These are phyloP conservation scores for Wickerhamiella azymoides DNA, from an alignment of 805 yeast genomes.

Conservation along the genomic window DNA sequence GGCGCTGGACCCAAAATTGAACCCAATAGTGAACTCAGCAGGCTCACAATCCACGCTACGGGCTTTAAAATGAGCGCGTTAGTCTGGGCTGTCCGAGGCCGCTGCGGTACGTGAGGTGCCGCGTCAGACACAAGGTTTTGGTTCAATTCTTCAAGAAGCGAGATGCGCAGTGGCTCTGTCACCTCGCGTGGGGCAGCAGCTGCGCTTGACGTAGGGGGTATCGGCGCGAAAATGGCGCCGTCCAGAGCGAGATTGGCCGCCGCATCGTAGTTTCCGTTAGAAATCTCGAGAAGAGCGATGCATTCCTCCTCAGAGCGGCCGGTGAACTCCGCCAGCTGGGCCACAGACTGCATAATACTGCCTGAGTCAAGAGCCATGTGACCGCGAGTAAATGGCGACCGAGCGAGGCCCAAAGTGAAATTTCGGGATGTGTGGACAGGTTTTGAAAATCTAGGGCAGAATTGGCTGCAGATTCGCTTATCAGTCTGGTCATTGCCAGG, in stretches of 20 bases:
- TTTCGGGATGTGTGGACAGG: too few species aligned
- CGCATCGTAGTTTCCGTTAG: slow-evolving; percentile 31
- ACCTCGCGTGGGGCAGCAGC: too few species aligned
- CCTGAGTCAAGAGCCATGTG: neutral
- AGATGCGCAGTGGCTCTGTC: slow-evolving; percentile 11
- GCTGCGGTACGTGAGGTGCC: slow-evolving; percentile 22
- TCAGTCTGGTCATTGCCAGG: too few species aligned
- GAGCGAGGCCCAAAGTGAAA: too few species aligned
- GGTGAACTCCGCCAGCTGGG: slow-evolving; percentile 24
- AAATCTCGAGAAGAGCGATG: slow-evolving; percentile 20
- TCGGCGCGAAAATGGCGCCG: neutral
- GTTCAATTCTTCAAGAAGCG: slow-evolving; percentile 22
- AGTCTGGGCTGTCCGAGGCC: slow-evolving; percentile 25
- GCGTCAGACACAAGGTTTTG: slow-evolving; percentile 18
- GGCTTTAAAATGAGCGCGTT: neutral
- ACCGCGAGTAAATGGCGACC: neutral
- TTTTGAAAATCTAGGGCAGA: too few species aligned
- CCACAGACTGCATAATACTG: slow-evolving; percentile 8
- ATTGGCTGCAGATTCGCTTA: too few species aligned
- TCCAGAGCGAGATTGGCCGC: slow-evolving; percentile 16
- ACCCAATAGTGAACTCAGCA: neutral
- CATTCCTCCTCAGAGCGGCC: slow-evolving; percentile 22
- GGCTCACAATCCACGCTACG: neutral
- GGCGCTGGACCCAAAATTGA: slow-evolving; percentile 16
- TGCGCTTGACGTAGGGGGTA: too few species aligned